Percentiles rank a stretch among this genome's conserved stretches.
Conservation (phyloP, 345 rosid genomes). For the Citrus mangshanensis region DNA sequence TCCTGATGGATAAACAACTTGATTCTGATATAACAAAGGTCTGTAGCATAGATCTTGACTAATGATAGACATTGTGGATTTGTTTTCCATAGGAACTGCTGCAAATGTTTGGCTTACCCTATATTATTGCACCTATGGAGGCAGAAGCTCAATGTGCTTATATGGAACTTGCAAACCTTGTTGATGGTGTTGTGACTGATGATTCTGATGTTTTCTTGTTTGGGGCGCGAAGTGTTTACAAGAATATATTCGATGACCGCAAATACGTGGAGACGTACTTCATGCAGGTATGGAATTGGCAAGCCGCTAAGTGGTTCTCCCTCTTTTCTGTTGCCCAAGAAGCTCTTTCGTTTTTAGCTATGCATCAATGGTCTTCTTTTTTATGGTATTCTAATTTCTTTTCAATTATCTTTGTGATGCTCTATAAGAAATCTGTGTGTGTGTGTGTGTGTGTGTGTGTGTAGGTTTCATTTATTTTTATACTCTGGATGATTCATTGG, state of each 20-base stretch:
- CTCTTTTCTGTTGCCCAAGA: not conserved
- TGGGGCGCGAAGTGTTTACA: constrained; percentile 86
- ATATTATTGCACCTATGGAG: constrained; percentile 97
- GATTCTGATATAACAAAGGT: not conserved
- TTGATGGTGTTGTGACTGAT: constrained; percentile 96
- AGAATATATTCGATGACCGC: constrained; percentile 95
- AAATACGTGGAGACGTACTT: constrained; percentile 96
- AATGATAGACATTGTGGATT: not conserved
- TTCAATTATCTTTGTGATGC: constrained; percentile 1
- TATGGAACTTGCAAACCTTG: constrained; percentile 80
- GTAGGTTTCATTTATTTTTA: not conserved
- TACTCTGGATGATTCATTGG: not conserved
- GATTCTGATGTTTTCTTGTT: constrained; percentile 95
- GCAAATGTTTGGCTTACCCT: constrained; percentile 97
- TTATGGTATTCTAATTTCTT: not conserved
- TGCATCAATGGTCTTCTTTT: not conserved
- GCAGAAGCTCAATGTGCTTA: constrained; percentile 98
- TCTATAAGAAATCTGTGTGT: not conserved
- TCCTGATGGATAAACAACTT: not conserved
- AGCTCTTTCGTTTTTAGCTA: not conserved
- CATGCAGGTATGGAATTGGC: constrained; percentile 57
- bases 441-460: too few relatives aligned
- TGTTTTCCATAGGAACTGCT: constrained; percentile 67
- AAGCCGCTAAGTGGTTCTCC: not conserved
- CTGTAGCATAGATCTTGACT: not conserved